Conservation (phyloP, 2,329 filamentous ascomycete genomes). For the Lachnellula subtilissima region DNA sequence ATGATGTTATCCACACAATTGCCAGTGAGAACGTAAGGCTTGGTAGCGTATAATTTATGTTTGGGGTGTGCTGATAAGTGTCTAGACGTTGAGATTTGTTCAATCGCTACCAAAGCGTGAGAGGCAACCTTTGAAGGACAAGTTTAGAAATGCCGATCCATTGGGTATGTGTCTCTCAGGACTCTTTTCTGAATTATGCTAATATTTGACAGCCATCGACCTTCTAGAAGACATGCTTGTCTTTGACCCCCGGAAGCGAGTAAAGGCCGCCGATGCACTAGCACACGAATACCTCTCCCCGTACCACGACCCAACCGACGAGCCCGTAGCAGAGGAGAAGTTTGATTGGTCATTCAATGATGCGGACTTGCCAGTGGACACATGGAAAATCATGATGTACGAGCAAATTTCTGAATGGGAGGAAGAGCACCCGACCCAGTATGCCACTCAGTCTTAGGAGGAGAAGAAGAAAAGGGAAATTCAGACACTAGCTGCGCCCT, state of each 20-base stretch:
- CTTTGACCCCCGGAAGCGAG: conserved; percentile 94
- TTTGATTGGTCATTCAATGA: conserved; percentile 99
- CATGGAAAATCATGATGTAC: conserved; percentile 99
- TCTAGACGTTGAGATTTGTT: conserved; percentile 87
- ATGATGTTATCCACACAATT: conserved; percentile 98
- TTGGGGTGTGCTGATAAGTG: conserved; percentile 24
- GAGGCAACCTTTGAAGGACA: conserved; percentile 76
- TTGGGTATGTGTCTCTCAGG: conserved; percentile 51
- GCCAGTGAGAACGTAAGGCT: conserved; percentile 87
- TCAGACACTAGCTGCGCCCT: background rate
- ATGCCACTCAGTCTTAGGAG: conserved; percentile 15
- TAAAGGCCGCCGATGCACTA: conserved; percentile 80
- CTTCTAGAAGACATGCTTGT: conserved; percentile 95
- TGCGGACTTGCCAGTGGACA: conserved; percentile 92
- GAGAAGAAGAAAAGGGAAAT: conserved; percentile 10
- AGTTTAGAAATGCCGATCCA: conserved; percentile 93
- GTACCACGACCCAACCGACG: conserved; percentile 96
- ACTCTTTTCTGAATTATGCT: conserved; percentile 16
- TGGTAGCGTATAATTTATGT: background rate
- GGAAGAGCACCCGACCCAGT: conserved; percentile 14
- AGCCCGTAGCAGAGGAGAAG: conserved; percentile 92
- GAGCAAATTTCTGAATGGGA: conserved; percentile 36
- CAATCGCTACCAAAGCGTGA: conserved; percentile 95
- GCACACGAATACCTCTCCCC: conserved; percentile 90
- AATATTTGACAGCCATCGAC: conserved; percentile 65